Evolutionary conservation across 495 filamentous ascomycete genomes (phyloP).

Genomic region (Aspergillus steynii): DNA sequence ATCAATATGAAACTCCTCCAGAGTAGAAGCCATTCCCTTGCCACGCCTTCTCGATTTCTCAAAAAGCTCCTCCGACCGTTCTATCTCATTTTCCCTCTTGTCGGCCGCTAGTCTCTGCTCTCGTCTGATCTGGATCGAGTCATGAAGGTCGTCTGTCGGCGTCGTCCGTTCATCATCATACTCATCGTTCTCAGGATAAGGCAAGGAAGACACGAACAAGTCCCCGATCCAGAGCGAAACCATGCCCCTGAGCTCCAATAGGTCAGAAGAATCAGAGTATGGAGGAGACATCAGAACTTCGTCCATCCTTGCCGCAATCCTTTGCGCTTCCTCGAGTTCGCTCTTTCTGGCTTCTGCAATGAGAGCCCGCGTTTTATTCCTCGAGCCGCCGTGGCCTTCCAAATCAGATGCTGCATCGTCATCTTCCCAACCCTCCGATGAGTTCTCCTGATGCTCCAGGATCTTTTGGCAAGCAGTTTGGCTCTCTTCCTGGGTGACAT

Average conservation of each 20-base stretch:
- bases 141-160: constrained; percentile 23
- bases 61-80: constrained; percentile 37
- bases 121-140: constrained; percentile 30
- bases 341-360: constrained; percentile 27
- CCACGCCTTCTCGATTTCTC: constrained; percentile 36
- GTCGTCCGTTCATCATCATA: constrained; percentile 19
- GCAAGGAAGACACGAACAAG: constrained; percentile 43
- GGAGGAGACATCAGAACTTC: constrained; percentile 62
- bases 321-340: constrained; percentile 49
- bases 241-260: constrained; percentile 67
- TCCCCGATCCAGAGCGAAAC: constrained; percentile 68
- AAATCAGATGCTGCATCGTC: constrained; percentile 29
- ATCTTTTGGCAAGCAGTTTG: constrained; percentile 33
- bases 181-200: constrained; percentile 21
- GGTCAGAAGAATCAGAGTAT: constrained; percentile 56
- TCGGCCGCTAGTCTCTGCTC: constrained; percentile 38
- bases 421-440: constrained; percentile 30
- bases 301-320: constrained; percentile 65
- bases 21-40: constrained; percentile 34
- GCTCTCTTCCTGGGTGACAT: constrained; percentile 54
- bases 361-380: constrained; percentile 19
- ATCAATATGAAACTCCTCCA: constrained; percentile 36
- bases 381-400: constrained; percentile 11
- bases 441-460: constrained; percentile 19
- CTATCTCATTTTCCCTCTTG: constrained; percentile 30